Conservation (phyloP, 352 stramenopile species). For the Globisporangium megalacanthum region DNA sequence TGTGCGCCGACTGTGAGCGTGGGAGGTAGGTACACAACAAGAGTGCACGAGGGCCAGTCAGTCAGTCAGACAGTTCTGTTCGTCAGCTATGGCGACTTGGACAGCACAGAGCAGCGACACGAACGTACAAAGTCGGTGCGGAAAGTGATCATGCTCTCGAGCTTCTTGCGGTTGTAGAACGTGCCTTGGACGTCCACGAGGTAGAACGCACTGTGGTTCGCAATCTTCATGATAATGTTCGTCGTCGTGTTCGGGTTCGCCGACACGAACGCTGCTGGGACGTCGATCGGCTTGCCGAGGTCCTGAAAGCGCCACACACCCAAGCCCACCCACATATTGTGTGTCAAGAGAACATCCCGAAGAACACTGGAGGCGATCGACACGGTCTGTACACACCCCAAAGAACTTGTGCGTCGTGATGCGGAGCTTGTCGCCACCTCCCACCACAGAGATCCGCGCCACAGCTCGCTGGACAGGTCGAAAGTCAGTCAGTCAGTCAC, state of each 20-base stretch:
- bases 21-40: background rate
- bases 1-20: slow-evolving; percentile 42
- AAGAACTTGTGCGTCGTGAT: slow-evolving; percentile 89
- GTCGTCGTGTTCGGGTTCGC: slow-evolving; percentile 80
- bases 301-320: slow-evolving; percentile 26
- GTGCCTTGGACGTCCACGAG: slow-evolving; percentile 73
- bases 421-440: slow-evolving; percentile 70
- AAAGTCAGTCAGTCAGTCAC: no score
- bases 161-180: slow-evolving; percentile 85
- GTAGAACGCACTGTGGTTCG: slow-evolving; percentile 66
- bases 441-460: slow-evolving; percentile 70
- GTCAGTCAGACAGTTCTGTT: background rate
- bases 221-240: slow-evolving; percentile 84
- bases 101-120: background rate
- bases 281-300: slow-evolving; percentile 54
- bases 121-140: slow-evolving; percentile 68
- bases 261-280: slow-evolving; percentile 62
- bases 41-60: background rate
- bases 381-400: slow-evolving; percentile 32
- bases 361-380: no score
- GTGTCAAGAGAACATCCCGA: background rate
- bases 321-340: background rate
- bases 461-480: slow-evolving; percentile 46
- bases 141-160: slow-evolving; percentile 86
- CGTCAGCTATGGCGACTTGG: no score